Conservation (phyloP, 768 basidiomycete genomes). For the Boletus fagicola region DNA sequence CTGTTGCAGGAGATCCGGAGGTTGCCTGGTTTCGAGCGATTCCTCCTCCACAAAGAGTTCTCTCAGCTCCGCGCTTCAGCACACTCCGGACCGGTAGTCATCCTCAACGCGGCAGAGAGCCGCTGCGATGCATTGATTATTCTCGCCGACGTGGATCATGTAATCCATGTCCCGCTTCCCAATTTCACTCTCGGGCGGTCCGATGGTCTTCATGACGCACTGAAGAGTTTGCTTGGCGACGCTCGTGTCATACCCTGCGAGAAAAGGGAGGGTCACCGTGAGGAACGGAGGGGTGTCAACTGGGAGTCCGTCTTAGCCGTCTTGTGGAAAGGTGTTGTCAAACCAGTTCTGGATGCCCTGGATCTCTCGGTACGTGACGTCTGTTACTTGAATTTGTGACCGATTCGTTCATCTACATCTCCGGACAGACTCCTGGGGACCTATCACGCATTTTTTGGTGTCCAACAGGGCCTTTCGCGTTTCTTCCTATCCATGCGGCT, state of each 20-base stretch:
- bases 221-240: background rate
- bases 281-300: background rate
- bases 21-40: too few relatives aligned
- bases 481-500: too few relatives aligned
- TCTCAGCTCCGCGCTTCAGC: too few relatives aligned
- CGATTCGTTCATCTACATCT: too few relatives aligned
- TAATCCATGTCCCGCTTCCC: background rate
- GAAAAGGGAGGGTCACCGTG: background rate
- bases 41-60: too few relatives aligned
- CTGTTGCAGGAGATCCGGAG: too few relatives aligned
- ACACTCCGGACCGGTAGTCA: too few relatives aligned
- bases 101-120: too few relatives aligned
- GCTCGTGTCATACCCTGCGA: background rate
- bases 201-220: background rate
- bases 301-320: background rate
- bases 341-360: background rate
- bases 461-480: too few relatives aligned
- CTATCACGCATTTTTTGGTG: too few relatives aligned
- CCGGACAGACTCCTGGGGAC: background rate
- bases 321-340: background rate
- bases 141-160: background rate
- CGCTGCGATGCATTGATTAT: background rate
- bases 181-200: background rate
- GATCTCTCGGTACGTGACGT: background rate
- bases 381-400: background rate